Evolutionary conservation across 176 grass and related monocot genomes (phyloP).

Genomic region (Chrysopogon serrulatus): DNA sequence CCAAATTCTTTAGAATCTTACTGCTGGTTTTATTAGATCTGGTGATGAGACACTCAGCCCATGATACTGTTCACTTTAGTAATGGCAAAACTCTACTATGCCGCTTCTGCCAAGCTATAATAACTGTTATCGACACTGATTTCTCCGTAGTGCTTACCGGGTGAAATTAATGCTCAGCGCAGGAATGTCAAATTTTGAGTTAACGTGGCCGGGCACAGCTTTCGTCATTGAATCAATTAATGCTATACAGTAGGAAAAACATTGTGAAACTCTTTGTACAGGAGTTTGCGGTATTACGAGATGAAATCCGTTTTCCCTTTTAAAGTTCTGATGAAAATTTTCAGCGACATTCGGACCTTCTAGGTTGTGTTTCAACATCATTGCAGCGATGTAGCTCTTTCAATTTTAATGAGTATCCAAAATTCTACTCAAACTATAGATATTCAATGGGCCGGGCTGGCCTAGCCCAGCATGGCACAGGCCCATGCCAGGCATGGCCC

Average conservation of each 20-base stretch:
- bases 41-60: slow-evolving; percentile 8
- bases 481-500: no score
- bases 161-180: not conserved
- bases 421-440: slow-evolving; percentile 12
- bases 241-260: not conserved
- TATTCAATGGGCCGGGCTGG: no score
- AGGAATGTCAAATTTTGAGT: not conserved
- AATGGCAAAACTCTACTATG: not conserved
- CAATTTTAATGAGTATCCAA: not conserved
- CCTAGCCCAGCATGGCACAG: no score
- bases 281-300: not conserved
- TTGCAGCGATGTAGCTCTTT: slow-evolving; percentile 1
- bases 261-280: not conserved
- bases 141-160: not conserved
- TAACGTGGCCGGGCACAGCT: not conserved
- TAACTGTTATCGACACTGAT: not conserved
- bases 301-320: not conserved
- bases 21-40: not conserved
- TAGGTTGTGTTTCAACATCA: not conserved
- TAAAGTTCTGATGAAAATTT: not conserved
- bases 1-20: slow-evolving; percentile 2
- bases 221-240: not conserved
- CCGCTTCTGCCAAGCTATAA: not conserved
- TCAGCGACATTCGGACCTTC: not conserved
- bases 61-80: not conserved